Base-by-base conservation (phyloP, 148 eudicot genomes). In the Rhododendron vialii region DNA sequence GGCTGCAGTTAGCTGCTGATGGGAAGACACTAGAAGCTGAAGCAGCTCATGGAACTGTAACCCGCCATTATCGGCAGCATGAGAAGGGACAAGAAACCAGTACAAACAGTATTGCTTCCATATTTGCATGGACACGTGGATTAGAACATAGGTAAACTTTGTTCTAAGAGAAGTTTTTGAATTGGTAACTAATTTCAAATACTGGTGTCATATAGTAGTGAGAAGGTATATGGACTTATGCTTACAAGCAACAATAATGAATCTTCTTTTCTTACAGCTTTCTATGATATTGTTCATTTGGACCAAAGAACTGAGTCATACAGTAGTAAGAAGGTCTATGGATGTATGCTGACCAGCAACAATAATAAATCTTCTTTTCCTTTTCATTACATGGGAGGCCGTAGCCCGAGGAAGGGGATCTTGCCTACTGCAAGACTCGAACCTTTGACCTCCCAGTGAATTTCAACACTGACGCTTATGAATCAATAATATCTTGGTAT, bases 41-140 rank as follows among this genome's bases (percentile, higher is more conserved):
- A 90, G 96, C 96, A 85, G 96, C 96, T 88, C 96, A 94, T 89
- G 96, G 96, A 59, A 94, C 96, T 78, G 94, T 94, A 85, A 94
- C 95, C 26, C 90, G 96, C 63, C 96, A 94, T 88, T 94, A 82
- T 82, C 87, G 96, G 74, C 89, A 86, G 80, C 91, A 94, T 83
- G 88, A 94, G 71, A 94, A 90, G 87, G 96, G 96, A 53, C 92
- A 90, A 88, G 96, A 94, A 91, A 94, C 96, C 82, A 94, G 96
- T 85, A 94, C 96, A 82, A 94, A 94, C 86, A 94, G 96, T 82
- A 88, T 94, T 84, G 96, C 96, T 82, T 94, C 96, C 30, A 90
- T 94, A 88, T 94, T 94, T 91, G 96, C 96, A 51, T 94, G 96
- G 96, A 87, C 96, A 69, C 87, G 96, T 82, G 96, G 96, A 83